phyloP scores from a whole-genome alignment of 202 grass and related monocot genomes.

The Schoenoplectus tabernaemontani region DNA sequence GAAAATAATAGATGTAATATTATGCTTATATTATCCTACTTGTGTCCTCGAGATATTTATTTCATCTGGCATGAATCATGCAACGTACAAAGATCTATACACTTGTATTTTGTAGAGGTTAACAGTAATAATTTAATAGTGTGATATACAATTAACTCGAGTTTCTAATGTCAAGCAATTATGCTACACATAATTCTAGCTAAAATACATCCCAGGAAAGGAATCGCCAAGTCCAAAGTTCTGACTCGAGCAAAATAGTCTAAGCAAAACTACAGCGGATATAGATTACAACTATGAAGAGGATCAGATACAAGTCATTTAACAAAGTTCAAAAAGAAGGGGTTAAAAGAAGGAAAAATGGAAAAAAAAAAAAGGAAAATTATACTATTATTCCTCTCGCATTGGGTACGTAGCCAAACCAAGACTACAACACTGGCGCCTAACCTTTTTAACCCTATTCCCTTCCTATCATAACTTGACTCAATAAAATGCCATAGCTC shows the following conservation, averaged over 20 bases:
- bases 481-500: slow-evolving; percentile 19
- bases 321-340: slow-evolving; percentile 8
- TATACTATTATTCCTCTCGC: slow-evolving; percentile 28
- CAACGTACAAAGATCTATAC: neutral
- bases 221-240: neutral
- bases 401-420: slow-evolving; percentile 11
- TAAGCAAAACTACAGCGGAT: slow-evolving; percentile 11
- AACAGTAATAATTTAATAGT: neutral
- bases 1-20: neutral
- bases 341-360: too few relatives aligned
- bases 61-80: neutral
- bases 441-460: slow-evolving; percentile 22
- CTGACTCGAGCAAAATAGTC: neutral
- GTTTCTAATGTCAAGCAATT: too few relatives aligned
- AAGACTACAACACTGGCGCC: slow-evolving; percentile 5
- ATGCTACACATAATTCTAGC: slow-evolving; percentile 10
- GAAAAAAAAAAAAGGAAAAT: slow-evolving; percentile 14
- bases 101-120: neutral
- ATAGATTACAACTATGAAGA: slow-evolving; percentile 32
- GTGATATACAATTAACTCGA: slow-evolving; percentile 4
- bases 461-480: slow-evolving; percentile 26
- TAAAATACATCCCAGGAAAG: neutral
- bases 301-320: slow-evolving; percentile 27
- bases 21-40: neutral
- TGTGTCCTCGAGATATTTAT: neutral